Percentiles rank a stretch among this genome's conserved stretches.
Evolutionary conservation across 1,284 basidiomycete genomes (phyloP).

Genomic region (Binderoboletus segoi): DNA sequence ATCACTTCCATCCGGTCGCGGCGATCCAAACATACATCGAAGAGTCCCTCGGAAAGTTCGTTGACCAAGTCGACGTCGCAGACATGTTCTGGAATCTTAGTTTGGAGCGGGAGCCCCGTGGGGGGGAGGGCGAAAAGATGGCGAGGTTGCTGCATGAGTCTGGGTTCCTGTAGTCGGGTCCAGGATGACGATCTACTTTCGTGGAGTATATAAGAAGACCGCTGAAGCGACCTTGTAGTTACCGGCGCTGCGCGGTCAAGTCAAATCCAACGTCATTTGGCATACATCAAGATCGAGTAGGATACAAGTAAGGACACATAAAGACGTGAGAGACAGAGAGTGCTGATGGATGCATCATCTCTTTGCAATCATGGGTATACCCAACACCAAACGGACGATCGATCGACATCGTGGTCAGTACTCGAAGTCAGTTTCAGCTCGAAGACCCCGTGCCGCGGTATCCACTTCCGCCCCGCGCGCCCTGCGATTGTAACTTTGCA

Average conservation of each 20-base stretch:
- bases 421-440: background rate
- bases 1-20: constrained; percentile 79
- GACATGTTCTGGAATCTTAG: constrained; percentile 86
- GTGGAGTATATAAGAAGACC: too few relatives aligned
- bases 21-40: constrained; percentile 78
- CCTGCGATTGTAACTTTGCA: constrained; percentile 14
- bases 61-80: constrained; percentile 59
- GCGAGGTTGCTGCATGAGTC: constrained; percentile 85
- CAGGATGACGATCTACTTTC: too few relatives aligned
- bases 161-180: constrained; percentile 81
- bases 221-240: too few relatives aligned
- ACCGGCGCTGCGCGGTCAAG: too few relatives aligned
- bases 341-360: too few relatives aligned
- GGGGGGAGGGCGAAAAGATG: constrained; percentile 94
- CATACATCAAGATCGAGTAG: too few relatives aligned
- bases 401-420: too few relatives aligned
- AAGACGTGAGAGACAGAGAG: too few relatives aligned
- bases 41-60: constrained; percentile 71
- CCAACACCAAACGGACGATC: too few relatives aligned
- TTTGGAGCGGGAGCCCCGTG: constrained; percentile 87
- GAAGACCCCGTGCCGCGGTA: constrained; percentile 1
- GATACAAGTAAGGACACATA: too few relatives aligned
- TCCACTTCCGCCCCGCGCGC: constrained; percentile 3
- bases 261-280: too few relatives aligned
- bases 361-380: too few relatives aligned